Evolutionary conservation across 306 rosid species (phyloP).

Genomic region (Begonia fuchsioides): DNA sequence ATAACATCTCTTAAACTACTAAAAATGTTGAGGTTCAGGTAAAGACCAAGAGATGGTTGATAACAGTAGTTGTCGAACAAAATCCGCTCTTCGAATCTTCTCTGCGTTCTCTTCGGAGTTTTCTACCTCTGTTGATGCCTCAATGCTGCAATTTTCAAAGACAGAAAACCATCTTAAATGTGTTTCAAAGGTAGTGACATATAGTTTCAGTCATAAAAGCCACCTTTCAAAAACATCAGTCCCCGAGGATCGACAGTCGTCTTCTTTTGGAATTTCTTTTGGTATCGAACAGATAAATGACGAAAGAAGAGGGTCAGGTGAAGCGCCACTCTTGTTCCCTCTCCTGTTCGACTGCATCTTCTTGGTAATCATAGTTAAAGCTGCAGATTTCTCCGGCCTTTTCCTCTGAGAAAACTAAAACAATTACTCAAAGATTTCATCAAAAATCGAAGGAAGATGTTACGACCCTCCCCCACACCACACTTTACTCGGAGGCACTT

Average conservation of each 20-base stretch:
- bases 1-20: no score
- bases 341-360: slow-evolving; percentile 22
- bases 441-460: no score
- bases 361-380: slow-evolving; percentile 38
- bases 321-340: slow-evolving; percentile 33
- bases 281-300: slow-evolving; percentile 41
- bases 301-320: slow-evolving; percentile 65
- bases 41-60: slow-evolving; percentile 47
- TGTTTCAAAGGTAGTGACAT: no score
- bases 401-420: slow-evolving; percentile 19
- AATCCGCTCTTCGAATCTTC: slow-evolving; percentile 42
- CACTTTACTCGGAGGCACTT: no score
- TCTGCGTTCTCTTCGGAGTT: slow-evolving; percentile 41
- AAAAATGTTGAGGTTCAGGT: not conserved
- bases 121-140: slow-evolving; percentile 10
- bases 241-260: slow-evolving; percentile 11
- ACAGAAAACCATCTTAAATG: no score
- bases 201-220: no score
- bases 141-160: slow-evolving; percentile 20
- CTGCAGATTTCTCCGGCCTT: slow-evolving; percentile 43
- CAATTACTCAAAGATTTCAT: no score
- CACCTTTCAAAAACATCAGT: slow-evolving; percentile 36
- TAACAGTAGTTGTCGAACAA: slow-evolving; percentile 43
- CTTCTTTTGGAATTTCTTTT: slow-evolving; percentile 15
- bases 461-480: no score